Percentiles rank a stretch among this genome's conserved stretches.
phyloP scores from a whole-genome alignment of 495 filamentous ascomycete species.

The Penicillium bialowiezense region DNA sequence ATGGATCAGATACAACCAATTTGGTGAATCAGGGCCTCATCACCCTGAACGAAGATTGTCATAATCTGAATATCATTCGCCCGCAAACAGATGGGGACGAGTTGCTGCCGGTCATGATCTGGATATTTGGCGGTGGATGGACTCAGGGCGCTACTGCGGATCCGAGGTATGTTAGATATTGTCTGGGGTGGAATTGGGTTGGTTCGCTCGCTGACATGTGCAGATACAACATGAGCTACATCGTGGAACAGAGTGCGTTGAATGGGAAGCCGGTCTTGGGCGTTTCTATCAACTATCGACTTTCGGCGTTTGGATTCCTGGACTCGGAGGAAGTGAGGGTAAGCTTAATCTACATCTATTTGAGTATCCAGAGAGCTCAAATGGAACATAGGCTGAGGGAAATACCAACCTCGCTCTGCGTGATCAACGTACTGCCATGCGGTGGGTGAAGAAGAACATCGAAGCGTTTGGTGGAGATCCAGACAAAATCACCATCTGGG shows the following conservation, averaged over 20 bases:
- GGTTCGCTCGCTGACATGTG: not conserved
- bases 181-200: too few species aligned
- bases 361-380: constrained; percentile 2
- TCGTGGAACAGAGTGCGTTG: constrained; percentile 29
- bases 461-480: constrained; percentile 51
- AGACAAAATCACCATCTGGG: constrained; percentile 67
- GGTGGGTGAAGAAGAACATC: constrained; percentile 53
- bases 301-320: constrained; percentile 70
- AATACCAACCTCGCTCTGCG: constrained; percentile 50
- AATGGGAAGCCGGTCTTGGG: constrained; percentile 61
- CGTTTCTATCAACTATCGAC: constrained; percentile 73
- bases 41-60: constrained; percentile 55
- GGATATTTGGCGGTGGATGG: constrained; percentile 66
- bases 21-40: constrained; percentile 25
- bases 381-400: constrained; percentile 40
- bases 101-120: constrained; percentile 60
- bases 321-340: constrained; percentile 47
- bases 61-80: constrained; percentile 62
- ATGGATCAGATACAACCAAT: constrained; percentile 30
- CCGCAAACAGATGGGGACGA: constrained; percentile 31
- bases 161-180: constrained; percentile 25
- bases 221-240: constrained; percentile 39
- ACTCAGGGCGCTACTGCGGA: constrained; percentile 35
- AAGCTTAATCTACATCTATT: not conserved
- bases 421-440: constrained; percentile 49